Conservation (phyloP, 1,139 yeast species). For the Candida sojae region DNA sequence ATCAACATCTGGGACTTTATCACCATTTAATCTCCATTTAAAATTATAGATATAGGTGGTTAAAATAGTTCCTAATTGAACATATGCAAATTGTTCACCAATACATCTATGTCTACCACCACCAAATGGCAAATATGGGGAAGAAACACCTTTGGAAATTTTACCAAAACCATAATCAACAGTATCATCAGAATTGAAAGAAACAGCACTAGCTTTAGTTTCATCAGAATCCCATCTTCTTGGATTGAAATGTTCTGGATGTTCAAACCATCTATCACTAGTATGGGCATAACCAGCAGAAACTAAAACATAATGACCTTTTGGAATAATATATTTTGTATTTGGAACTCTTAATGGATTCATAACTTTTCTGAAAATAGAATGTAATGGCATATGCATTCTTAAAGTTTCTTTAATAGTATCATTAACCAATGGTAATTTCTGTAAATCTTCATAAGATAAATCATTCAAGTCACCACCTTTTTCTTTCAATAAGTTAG, state of each 20-base stretch:
- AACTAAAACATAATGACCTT: constrained; percentile 85
- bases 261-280: constrained; percentile 75
- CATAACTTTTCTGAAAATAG: constrained; percentile 89
- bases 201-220: constrained; percentile 22
- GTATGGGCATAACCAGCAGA: constrained; percentile 92
- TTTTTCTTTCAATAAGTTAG: constrained; percentile 57
- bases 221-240: constrained; percentile 79
- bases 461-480: constrained; percentile 53
- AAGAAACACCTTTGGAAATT: constrained; percentile 90
- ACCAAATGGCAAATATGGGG: constrained; percentile 97
- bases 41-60: constrained; percentile 74
- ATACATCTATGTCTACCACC: constrained; percentile 99
- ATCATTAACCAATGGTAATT: constrained; percentile 79
- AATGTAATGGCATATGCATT: constrained; percentile 94
- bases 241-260: constrained; percentile 71
- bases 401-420: constrained; percentile 91
- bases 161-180: constrained; percentile 96
- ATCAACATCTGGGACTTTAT: constrained; percentile 73
- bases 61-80: constrained; percentile 86
- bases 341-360: constrained; percentile 79
- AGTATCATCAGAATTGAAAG: constrained; percentile 41
- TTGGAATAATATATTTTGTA: constrained; percentile 80
- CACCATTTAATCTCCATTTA: constrained; percentile 71
- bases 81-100: constrained; percentile 97
- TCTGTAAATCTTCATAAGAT: constrained; percentile 79